phyloP scores from a whole-genome alignment of 148 eudicot genomes.

The Rhododendron vialii region DNA sequence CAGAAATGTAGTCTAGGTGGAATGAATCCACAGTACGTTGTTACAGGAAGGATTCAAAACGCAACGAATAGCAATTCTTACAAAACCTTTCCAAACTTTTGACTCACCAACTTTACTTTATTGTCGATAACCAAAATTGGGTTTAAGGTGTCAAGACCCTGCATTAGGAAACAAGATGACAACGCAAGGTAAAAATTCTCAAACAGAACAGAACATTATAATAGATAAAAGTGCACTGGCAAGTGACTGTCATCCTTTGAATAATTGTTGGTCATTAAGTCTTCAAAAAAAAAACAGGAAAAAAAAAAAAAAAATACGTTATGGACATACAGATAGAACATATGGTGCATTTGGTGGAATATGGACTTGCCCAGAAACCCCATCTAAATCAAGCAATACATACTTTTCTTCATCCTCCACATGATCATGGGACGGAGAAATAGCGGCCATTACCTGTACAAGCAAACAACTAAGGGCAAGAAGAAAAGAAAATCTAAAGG shows the following conservation, averaged over 20 bases:
- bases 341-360: slow-evolving; percentile 69
- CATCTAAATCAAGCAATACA: slow-evolving; percentile 59
- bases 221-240: not conserved
- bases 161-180: slow-evolving; percentile 25
- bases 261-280: too few relatives aligned
- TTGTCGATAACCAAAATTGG: slow-evolving; percentile 58
- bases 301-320: too few relatives aligned
- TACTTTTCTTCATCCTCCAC: slow-evolving; percentile 43
- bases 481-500: not conserved
- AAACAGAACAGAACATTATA: not conserved
- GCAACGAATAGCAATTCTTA: not conserved
- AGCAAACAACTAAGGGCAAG: not conserved
- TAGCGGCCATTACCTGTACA: slow-evolving; percentile 22
- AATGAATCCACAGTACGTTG: not conserved
- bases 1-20: not conserved
- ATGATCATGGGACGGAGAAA: slow-evolving; percentile 13
- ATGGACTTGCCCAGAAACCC: slow-evolving; percentile 38
- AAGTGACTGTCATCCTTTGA: not conserved
- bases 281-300: not conserved
- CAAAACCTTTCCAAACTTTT: not conserved
- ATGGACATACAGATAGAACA: slow-evolving; percentile 49
- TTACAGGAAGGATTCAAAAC: not conserved
- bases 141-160: slow-evolving; percentile 77
- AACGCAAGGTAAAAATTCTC: not conserved
- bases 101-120: slow-evolving; percentile 62